Evolutionary conservation across 345 rosid species (phyloP), one percentile per base, ranked within the genome.

Genomic region (Streptanthus diversifolius): DNA sequence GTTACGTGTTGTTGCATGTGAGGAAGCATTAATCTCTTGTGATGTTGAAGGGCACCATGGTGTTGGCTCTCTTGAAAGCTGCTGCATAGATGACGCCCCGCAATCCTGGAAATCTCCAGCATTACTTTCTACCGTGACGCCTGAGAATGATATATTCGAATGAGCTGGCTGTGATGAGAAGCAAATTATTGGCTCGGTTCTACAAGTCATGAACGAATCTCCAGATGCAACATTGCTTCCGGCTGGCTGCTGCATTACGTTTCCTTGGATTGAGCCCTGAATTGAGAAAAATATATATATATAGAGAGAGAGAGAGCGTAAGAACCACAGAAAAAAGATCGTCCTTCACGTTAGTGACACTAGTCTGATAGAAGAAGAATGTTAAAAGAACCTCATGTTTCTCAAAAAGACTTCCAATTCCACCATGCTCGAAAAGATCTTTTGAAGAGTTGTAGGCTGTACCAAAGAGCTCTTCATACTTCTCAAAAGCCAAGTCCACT

Each of bases 401-500:
- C 81, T 90, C 21, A 73, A 95, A 95, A 71, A 95, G 83, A 82
- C 99, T 90, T 45, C 78, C 93, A 4, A 95, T 78, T 51, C 98
- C 99, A 53, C 93, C 98, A 57, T 88, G 83, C 76, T 87, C 93
- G 55, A 95, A 74, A 22, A 90, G 91, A 80, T 88, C 88, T 78
- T 87, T 90, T 12, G 92, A 85, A 70, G 87, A 80, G 81, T 86
- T 89, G 32, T 85, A 87, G 48, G 95, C 81, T n/a, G 82, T 63
- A 44, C 97, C 95, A 74, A 95, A 95, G 59, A 95, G 93, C 77
- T 95, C 97, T 60, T 95, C 99, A 77, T 91, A 91, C 74, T 89
- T 88, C 79, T 91, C 97, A 56, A 89, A 77, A 74, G 79, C 83
- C 83, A 93, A 45, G 71, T 87, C 96, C 78, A 93, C 37, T 80